Evolutionary conservation across 768 basidiomycete genomes (phyloP), one percentile per base, ranked within the genome.

Genomic region (Tephrocybe sp.): DNA sequence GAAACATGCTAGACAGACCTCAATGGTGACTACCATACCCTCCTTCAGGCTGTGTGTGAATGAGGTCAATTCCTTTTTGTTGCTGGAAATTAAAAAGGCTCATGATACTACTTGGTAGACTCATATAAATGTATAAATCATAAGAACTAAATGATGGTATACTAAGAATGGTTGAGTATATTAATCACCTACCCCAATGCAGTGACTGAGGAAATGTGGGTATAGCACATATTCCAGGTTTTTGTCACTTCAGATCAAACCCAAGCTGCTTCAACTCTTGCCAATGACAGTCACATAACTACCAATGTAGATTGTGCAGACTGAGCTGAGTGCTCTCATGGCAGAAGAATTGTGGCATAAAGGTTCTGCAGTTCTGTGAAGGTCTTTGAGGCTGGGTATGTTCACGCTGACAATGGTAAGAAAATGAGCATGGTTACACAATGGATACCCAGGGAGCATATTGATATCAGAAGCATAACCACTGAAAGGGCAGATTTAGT

Each of bases 381-480:
- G 21, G 64, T 74, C 2, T 95, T 95, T 1, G 85, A 85, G 15
- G 81, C 86, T 1, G 97, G 97, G 64, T 84, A 99, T 9, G 94
- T 93, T 30, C 90, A 88, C n/a, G 91, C 89, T 92, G n/a, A n/a
- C 20, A 36, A 6, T 59, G 44, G 38, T 45, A 41, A 55, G n/a
- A 40, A 12, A 52, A 12, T 38, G 38, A 39, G 20, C 38, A n/a
- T 21, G 20, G 34, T 17, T 5, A 30, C 11, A 30, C 28, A 30
- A n/a, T n/a, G n/a, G n/a, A n/a, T 21, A 48, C 34, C 40, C 28
- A 30, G 39, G 30, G 51, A 11, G 28, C n/a, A 17, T 55, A 90
- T 90, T 96, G 59, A 98, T 95, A 65, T 98, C 96, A 40, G 92
- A 93, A 6, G 93, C 92, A 62, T 98, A 98, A 32, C 92, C 92